These are phyloP conservation scores for Aquilaria agallochum DNA, from an alignment of 441 rosid genomes.

Conservation along the genomic window DNA sequence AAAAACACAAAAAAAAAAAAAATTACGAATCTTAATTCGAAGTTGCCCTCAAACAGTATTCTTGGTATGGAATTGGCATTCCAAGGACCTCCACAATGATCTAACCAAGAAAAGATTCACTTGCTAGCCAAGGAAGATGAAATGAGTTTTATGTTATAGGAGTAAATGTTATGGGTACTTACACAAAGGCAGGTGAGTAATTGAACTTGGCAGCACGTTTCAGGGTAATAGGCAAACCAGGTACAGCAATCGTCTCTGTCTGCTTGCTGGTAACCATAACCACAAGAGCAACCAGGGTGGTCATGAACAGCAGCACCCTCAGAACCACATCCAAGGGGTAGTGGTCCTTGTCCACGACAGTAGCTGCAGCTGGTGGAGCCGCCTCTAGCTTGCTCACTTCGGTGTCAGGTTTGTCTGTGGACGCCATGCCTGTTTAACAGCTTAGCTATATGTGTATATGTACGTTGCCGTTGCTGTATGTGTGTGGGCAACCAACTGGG, in stretches of 20 bases:
- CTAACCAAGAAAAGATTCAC: too few relatives aligned
- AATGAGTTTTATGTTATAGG: too few relatives aligned
- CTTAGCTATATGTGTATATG: neutral
- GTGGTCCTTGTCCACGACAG: constrained; percentile 11
- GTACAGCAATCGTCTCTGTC: constrained; percentile 26
- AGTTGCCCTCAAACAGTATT: too few relatives aligned
- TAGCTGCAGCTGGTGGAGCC: constrained; percentile 11
- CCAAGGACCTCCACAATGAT: too few relatives aligned
- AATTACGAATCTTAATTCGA: neutral
- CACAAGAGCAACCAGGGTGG: constrained; percentile 39
- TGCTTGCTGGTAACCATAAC: constrained; percentile 65
- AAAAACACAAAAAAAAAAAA: neutral
- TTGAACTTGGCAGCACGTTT: constrained; percentile 43
- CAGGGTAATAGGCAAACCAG: constrained; percentile 14
- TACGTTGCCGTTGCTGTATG: neutral
- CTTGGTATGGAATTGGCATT: too few relatives aligned
- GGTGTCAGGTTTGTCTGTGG: constrained; percentile 38
- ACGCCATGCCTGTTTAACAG: constrained; percentile 29
- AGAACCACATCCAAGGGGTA: constrained; percentile 33
- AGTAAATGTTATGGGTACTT: constrained; percentile 5
- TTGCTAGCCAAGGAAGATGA: too few relatives aligned
- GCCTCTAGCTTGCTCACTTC: constrained; percentile 24
- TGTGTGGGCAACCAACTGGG: neutral
- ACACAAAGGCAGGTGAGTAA: constrained; percentile 79
- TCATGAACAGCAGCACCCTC: constrained; percentile 56